A percentile compares a stretch with the other conserved stretches of the same genome.
These are phyloP conservation scores for Chaetothyriales sp. DNA, from an alignment of 2,329 filamentous ascomycete species.

Conservation along the genomic window DNA sequence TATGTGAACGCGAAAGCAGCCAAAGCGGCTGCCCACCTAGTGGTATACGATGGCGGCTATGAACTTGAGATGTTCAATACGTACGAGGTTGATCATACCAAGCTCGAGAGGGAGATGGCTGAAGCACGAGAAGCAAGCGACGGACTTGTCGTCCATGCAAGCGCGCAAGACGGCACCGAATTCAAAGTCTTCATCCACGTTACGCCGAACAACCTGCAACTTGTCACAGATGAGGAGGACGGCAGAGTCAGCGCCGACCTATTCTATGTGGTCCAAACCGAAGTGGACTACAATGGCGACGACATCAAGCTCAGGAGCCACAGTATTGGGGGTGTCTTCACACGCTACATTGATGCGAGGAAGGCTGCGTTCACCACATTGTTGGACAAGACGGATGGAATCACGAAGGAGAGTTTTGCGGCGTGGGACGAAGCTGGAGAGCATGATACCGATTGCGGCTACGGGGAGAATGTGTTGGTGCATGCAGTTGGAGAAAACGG, in stretches of 20 bases:
- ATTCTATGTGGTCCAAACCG: conserved; percentile 21
- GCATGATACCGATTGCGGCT: conserved; percentile 20
- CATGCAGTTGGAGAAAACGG: conserved; percentile 19
- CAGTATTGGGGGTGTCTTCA: conserved; percentile 18
- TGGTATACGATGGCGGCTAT: conserved; percentile 22
- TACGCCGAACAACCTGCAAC: conserved; percentile 12
- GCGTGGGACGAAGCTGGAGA: conserved; percentile 19
- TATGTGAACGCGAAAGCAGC: conserved; percentile 18
- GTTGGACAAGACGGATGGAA: conserved; percentile 11
- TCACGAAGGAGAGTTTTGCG: conserved; percentile 19
- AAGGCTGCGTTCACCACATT: conserved; percentile 16
- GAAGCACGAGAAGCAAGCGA: conserved; percentile 11
- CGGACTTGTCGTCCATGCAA: conserved; percentile 18
- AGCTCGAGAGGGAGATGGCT: conserved; percentile 8
- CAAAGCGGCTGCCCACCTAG: conserved; percentile 19
- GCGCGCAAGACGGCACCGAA: conserved; percentile 17
- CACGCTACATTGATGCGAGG: conserved; percentile 18
- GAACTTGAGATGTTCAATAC: conserved; percentile 20
- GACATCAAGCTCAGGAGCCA: conserved; percentile 15
- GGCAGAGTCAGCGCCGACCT: conserved; percentile 17
- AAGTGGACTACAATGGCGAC: conserved; percentile 15
- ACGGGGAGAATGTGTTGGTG: conserved; percentile 23
- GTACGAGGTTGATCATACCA: conserved; percentile 14
- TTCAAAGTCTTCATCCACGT: conserved; percentile 20
- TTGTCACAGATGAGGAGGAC: conserved; percentile 12